Base-by-base conservation (phyloP, 108 stramenopile species). In the Hondaea fermentalgiana region DNA sequence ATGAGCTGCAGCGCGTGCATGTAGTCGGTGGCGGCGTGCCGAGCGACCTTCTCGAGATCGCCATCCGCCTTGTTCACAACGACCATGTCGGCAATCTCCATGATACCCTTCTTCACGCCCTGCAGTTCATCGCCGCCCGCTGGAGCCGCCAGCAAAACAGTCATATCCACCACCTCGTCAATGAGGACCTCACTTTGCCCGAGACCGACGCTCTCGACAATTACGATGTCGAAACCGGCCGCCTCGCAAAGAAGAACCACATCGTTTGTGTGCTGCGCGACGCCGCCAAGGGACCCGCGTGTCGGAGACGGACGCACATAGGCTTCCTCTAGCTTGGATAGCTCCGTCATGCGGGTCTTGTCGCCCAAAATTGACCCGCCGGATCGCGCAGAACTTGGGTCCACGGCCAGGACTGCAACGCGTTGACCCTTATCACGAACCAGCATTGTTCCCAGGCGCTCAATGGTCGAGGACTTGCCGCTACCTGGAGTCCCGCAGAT, bases 331-430 rank as follows among this genome's bases (percentile, higher is more conserved):
- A 97, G 92, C 44, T 93, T 91, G 4, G 96, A 95, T 35, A 99
- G 94, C 90, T 95, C 91, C 14, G 94, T 90, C 99, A 99, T 99
- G 45, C 99, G 95, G 1, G 99, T 99, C 88, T 97, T 98, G 90
- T 99, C 99, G 16, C 98, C 98, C 44, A 99, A 91, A 60, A 99
- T 98, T n/a, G 96, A 97, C 5, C 99, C 98, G 6, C 98, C 99
- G 6, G 95, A 96, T 6, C 95, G 89, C 55, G 90, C 89, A 4
- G 96, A 97, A 6, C 96, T 96, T 4, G 98, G 98, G 92, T 98
- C 98, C 57, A 87, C 87, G 8, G 87, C 90, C 28, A 90, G 5
- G 8, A 90, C 87, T 4, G 59, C 87, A 5, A 87, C 87, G 16
- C 60, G 45, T 0, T 47, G 42, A 6, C 89, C 87, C 42, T n/a